Evolutionary conservation across 305 asterid species (phyloP).

Genomic region (Stenogyne calaminthoides): DNA sequence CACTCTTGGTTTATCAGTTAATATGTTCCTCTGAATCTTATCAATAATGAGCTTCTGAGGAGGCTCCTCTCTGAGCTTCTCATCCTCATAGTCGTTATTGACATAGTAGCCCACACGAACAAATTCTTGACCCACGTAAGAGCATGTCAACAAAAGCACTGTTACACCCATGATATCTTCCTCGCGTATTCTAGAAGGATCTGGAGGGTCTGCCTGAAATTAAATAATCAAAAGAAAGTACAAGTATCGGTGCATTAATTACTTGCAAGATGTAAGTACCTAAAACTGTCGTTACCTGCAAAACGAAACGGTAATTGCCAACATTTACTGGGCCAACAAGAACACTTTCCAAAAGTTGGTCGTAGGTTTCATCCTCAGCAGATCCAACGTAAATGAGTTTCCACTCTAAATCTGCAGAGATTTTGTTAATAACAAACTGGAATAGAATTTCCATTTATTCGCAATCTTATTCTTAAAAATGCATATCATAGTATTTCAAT

Average conservation of each 20-base stretch:
- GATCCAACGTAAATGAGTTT: slow-evolving; percentile 98
- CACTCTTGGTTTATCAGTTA: slow-evolving; percentile 84
- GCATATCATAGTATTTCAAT: slow-evolving; percentile 1
- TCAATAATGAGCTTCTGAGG: slow-evolving; percentile 79
- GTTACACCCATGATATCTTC: slow-evolving; percentile 95
- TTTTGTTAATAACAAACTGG: slow-evolving; percentile 23
- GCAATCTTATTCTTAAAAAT: slow-evolving; percentile 3
- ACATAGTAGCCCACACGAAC: slow-evolving; percentile 86
- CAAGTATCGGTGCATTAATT: background rate
- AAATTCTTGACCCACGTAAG: slow-evolving; percentile 87
- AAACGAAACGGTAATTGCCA: slow-evolving; percentile 85
- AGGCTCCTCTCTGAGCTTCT: slow-evolving; percentile 80
- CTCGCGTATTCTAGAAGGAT: slow-evolving; percentile 84
- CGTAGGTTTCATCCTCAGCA: slow-evolving; percentile 96
- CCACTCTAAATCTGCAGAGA: slow-evolving; percentile 91
- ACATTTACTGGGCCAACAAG: slow-evolving; percentile 97
- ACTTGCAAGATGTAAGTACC: background rate
- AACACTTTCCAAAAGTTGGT: slow-evolving; percentile 95
- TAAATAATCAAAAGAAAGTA: slow-evolving; percentile 19
- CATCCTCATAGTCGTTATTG: slow-evolving; percentile 80
- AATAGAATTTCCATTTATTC: background rate
- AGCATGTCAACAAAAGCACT: slow-evolving; percentile 86
- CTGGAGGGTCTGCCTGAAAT: slow-evolving; percentile 88
- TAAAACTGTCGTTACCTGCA: slow-evolving; percentile 56
- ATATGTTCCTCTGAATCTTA: slow-evolving; percentile 75